Evolutionary conservation across 169 alveolate genomes (phyloP).

Genomic region (Eimeria falciformis): DNA sequence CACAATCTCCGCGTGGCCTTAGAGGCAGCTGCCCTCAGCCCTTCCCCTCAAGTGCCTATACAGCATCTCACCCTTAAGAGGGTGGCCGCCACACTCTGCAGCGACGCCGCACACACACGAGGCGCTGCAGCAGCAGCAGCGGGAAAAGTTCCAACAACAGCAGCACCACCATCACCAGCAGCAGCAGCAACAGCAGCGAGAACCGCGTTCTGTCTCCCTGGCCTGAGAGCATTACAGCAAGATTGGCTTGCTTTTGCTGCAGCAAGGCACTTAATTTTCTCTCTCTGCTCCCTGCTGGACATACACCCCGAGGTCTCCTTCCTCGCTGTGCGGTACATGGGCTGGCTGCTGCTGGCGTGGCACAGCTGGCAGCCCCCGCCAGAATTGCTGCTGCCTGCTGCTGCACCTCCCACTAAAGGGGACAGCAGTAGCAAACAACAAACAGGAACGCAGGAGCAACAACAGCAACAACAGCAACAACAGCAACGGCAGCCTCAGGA

Average conservation of each 20-base stretch:
- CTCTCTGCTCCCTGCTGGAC: constrained; percentile 32
- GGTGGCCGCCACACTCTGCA: constrained; percentile 40
- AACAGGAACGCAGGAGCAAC: not conserved
- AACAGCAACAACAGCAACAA: constrained; percentile 18
- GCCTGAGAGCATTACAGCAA: constrained; percentile 41
- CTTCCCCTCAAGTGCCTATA: not conserved
- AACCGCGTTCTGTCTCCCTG: not conserved
- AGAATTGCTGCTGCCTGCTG: constrained; percentile 31
- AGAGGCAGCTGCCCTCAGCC: not conserved
- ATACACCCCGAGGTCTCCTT: constrained; percentile 48
- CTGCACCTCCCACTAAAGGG: not conserved
- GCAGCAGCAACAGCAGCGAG: constrained; percentile 26
- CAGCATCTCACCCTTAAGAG: not conserved
- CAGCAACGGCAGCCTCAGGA: not conserved
- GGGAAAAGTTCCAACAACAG: not conserved
- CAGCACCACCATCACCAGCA: not conserved
- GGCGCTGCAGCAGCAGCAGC: constrained; percentile 18
- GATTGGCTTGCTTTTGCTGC: constrained; percentile 55
- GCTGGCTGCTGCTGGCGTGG: constrained; percentile 70
- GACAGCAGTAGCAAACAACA: not conserved
- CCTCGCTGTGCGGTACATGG: constrained; percentile 49
- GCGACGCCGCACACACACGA: not conserved
- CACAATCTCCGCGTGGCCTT: not conserved
- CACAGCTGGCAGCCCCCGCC: constrained; percentile 48
- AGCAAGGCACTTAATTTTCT: constrained; percentile 24